phyloP scores from a whole-genome alignment of 129 eudicot genomes.

The Logfia minima region DNA sequence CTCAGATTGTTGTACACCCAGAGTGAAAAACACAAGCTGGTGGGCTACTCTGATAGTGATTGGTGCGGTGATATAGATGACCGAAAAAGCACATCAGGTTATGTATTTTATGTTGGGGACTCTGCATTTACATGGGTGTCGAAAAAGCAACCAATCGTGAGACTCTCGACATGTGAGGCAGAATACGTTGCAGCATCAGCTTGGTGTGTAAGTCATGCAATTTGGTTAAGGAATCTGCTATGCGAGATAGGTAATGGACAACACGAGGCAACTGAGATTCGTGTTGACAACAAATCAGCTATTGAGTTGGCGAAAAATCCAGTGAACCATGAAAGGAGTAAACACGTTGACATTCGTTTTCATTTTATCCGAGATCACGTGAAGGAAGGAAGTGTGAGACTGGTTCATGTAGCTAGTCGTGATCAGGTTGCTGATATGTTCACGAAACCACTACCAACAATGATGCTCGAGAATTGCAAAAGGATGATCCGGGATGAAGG shows the following conservation, averaged over 20 bases:
- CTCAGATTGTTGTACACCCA: neutral
- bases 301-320: conserved; percentile 3
- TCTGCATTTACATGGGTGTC: neutral
- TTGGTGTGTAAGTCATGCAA: conserved; percentile 1
- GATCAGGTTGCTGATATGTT: neutral
- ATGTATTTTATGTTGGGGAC: neutral
- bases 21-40: neutral
- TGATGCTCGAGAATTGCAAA: neutral
- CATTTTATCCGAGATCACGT: neutral
- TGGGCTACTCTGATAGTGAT: conserved; percentile 13
- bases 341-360: neutral
- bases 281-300: neutral
- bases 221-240: conserved; percentile 20
- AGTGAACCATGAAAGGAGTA: conserved; percentile 2
- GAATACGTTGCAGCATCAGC: conserved; percentile 16
- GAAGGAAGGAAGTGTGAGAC: neutral
- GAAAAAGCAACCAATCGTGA: neutral
- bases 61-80: conserved; percentile 7
- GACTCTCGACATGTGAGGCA: conserved; percentile 15
- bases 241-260: neutral
- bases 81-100: neutral
- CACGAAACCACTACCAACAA: neutral
- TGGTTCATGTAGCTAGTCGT: conserved; percentile 1
- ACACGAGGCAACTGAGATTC: neutral
- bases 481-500: neutral